These are phyloP conservation scores for Claviceps arundinis DNA, from an alignment of 2,329 filamentous ascomycete genomes.

Conservation along the genomic window DNA sequence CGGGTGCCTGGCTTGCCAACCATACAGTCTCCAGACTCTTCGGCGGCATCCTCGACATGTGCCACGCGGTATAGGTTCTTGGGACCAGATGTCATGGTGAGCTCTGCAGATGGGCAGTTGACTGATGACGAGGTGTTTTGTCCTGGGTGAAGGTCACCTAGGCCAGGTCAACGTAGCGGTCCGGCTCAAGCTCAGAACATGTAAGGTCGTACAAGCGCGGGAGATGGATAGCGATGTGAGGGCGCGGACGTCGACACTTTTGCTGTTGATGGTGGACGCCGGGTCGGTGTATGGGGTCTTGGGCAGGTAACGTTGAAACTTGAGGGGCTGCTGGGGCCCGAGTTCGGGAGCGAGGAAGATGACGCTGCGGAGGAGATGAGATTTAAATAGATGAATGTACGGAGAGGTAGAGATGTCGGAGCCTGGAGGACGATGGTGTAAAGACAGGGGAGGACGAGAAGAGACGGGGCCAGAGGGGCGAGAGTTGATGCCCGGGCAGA, in stretches of 20 bases:
- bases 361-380: conserved; percentile 3
- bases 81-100: conserved; percentile 28
- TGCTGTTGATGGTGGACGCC: not conserved
- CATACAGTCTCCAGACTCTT: conserved; percentile 32
- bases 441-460: not conserved
- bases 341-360: conserved; percentile 5
- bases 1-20: conserved; percentile 26
- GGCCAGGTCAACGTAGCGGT: conserved; percentile 1
- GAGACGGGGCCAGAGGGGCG: not conserved
- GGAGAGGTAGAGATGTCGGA: too few relatives aligned
- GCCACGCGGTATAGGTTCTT: conserved; percentile 22
- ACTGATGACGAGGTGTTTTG: not conserved
- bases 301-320: not conserved
- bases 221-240: not conserved
- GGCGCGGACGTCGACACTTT: not conserved
- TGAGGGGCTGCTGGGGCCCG: not conserved
- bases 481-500: too few relatives aligned
- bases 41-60: conserved; percentile 35
- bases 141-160: not conserved
- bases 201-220: not conserved
- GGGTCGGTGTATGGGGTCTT: not conserved
- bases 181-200: conserved; percentile 1
- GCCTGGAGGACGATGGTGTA: too few relatives aligned
- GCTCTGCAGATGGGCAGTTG: not conserved
- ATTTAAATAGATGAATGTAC: too few relatives aligned